phyloP scores from a whole-genome alignment of 140 eudicot genomes.

The Ambrosia hybrid region DNA sequence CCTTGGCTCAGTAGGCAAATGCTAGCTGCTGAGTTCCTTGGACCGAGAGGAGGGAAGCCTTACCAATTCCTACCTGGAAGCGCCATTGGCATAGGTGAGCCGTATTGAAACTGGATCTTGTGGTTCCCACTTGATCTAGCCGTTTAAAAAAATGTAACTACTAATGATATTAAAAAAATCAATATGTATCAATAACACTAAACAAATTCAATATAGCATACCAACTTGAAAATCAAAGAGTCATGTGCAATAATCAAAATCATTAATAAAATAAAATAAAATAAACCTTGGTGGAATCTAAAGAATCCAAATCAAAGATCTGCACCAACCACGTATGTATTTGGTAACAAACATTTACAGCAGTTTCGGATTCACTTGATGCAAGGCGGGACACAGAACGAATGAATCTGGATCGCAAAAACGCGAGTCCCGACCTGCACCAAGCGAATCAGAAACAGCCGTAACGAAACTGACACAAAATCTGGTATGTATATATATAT shows the following conservation, averaged over 20 bases:
- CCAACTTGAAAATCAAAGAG: slow-evolving; percentile 13
- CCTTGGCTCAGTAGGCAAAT: no score
- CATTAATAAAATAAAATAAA: neutral
- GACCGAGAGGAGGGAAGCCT: no score
- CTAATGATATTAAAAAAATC: no score
- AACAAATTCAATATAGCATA: slow-evolving; percentile 3
- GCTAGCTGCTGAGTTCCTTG: no score
- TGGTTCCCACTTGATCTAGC: no score
- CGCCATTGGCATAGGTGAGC: no score
- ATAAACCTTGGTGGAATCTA: neutral
- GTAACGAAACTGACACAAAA: slow-evolving; percentile 29
- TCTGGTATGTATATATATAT: slow-evolving; percentile 2
- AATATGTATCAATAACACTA: neutral
- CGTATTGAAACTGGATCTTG: no score
- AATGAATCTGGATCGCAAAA: slow-evolving; percentile 29
- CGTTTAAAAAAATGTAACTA: no score
- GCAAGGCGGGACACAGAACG: slow-evolving; percentile 85
- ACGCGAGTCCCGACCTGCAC: slow-evolving; percentile 98
- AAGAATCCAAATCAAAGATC: slow-evolving; percentile 3
- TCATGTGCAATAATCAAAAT: slow-evolving; percentile 1
- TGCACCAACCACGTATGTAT: neutral
- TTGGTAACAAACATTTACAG: slow-evolving; percentile 33
- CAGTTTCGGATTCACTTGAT: slow-evolving; percentile 92
- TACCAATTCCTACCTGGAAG: no score
- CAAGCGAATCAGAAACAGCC: slow-evolving; percentile 95